Percentiles rank a stretch among this genome's conserved stretches.
These are phyloP conservation scores for Sanguinoderma infundibulare DNA, from an alignment of 1,284 basidiomycete genomes.

Conservation along the genomic window DNA sequence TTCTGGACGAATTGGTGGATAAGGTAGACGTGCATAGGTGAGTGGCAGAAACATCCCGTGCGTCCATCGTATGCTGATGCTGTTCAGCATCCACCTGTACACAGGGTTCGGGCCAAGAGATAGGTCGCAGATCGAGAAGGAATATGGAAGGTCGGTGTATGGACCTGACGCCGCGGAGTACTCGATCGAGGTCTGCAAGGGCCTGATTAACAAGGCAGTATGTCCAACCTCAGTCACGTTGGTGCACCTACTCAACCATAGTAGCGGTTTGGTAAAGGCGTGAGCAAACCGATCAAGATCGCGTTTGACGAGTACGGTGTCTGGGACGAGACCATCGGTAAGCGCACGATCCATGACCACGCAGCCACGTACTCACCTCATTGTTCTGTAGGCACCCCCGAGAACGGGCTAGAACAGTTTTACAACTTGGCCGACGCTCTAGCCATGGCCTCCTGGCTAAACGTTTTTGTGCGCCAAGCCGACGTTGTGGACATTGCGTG, in stretches of 20 bases:
- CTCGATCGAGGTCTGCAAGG: conserved; percentile 49
- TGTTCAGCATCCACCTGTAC: conserved; percentile 30
- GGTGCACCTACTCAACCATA: no score
- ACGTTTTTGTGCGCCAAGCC: conserved; percentile 64
- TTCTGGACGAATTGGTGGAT: conserved; percentile 39
- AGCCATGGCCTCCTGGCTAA: conserved; percentile 63
- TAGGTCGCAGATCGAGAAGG: conserved; percentile 27
- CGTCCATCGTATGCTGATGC: not conserved
- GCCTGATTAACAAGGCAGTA: conserved; percentile 43
- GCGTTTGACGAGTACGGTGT: conserved; percentile 67
- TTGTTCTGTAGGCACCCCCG: conserved; percentile 36
- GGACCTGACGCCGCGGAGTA: conserved; percentile 52
- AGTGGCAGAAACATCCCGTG: not conserved
- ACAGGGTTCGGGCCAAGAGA: conserved; percentile 34
- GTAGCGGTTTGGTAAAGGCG: conserved; percentile 27
- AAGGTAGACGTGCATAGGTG: conserved; percentile 40
- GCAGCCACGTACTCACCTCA: not conserved
- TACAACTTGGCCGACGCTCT: conserved; percentile 69
- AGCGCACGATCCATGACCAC: not conserved
- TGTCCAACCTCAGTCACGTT: not conserved
- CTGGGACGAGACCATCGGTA: conserved; percentile 45
- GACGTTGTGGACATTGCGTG: conserved; percentile 67
- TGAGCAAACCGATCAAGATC: conserved; percentile 29
- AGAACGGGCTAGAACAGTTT: conserved; percentile 61
- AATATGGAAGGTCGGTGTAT: conserved; percentile 33